These are phyloP conservation scores for Phytophthora hibernalis DNA, from an alignment of 352 stramenopile species.

Conservation along the genomic window DNA sequence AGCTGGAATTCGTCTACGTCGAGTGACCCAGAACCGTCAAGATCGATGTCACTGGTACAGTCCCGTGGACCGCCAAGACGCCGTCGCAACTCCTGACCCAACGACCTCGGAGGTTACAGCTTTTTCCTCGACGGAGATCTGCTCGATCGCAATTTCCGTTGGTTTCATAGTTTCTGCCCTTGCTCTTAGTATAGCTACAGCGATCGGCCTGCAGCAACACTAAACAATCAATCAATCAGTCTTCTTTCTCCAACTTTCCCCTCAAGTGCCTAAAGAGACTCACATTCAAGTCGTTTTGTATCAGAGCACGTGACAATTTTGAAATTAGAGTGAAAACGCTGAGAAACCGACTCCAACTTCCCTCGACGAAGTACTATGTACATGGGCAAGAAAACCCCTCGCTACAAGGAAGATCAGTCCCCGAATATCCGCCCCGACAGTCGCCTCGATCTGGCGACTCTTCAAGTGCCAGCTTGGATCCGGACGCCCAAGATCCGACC, in stretches of 20 bases:
- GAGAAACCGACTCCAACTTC: slow-evolving; percentile 4
- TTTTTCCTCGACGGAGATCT: no score
- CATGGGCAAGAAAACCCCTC: background rate
- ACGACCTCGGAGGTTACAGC: no score
- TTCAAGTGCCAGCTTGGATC: background rate
- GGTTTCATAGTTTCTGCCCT: no score
- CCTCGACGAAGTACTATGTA: background rate
- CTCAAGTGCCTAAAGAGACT: background rate
- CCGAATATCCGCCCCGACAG: background rate
- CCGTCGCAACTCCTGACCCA: no score
- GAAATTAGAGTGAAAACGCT: slow-evolving; percentile 20
- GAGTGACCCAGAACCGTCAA: slow-evolving; percentile 52
- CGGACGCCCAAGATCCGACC: background rate
- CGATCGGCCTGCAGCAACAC: no score
- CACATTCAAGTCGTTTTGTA: background rate
- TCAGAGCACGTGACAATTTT: slow-evolving; percentile 13
- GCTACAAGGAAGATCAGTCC: background rate
- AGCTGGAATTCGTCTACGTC: slow-evolving; percentile 61
- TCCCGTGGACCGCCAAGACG: no score
- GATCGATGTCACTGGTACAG: slow-evolving; percentile 38
- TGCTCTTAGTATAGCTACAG: no score
- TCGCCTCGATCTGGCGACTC: background rate
- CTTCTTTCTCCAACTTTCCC: no score
- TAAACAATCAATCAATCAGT: no score
- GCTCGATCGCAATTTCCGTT: no score